Percentiles rank a stretch among this genome's conserved stretches.
Evolutionary conservation across 139 green algal genomes (phyloP).

Genomic region (Monoraphidium neglectum): DNA sequence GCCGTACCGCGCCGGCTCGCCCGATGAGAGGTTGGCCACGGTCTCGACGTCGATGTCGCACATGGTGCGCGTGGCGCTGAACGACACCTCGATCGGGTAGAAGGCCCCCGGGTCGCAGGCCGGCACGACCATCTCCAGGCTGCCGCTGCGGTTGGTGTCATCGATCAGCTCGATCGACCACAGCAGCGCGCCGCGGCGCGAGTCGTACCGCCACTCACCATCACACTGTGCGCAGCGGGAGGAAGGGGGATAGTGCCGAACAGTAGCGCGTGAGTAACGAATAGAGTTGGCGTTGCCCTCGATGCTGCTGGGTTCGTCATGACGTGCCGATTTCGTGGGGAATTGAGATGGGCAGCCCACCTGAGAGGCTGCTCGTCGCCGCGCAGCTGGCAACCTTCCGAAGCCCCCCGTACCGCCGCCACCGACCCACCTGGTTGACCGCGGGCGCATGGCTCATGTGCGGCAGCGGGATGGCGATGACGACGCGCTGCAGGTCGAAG

Average conservation of each 20-base stretch:
- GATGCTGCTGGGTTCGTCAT: too few relatives aligned
- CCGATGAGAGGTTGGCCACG: slow-evolving; percentile 56
- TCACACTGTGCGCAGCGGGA: too few relatives aligned
- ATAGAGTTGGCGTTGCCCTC: too few relatives aligned
- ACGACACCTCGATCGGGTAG: slow-evolving; percentile 93
- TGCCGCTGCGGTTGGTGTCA: slow-evolving; percentile 84
- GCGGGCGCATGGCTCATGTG: slow-evolving; percentile 49
- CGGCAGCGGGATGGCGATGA: slow-evolving; percentile 88
- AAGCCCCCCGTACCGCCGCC: too few relatives aligned
- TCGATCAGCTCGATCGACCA: slow-evolving; percentile 96
- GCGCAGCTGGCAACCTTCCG: too few relatives aligned
- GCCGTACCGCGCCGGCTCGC: slow-evolving; percentile 69
- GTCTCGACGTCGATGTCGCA: slow-evolving; percentile 76
- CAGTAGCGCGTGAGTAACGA: too few relatives aligned
- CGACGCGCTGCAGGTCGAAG: slow-evolving; percentile 93
- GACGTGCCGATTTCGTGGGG: too few relatives aligned
- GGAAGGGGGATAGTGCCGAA: too few relatives aligned
- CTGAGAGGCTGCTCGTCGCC: too few relatives aligned
- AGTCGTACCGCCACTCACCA: slow-evolving; percentile 89
- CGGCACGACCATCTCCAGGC: slow-evolving; percentile 94
- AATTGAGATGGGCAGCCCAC: too few relatives aligned
- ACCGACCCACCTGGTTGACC: slow-evolving; percentile 82
- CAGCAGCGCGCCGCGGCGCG: slow-evolving; percentile 61
- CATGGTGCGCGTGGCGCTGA: slow-evolving; percentile 73
- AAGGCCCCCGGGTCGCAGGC: slow-evolving; percentile 76